Evolutionary conservation across 2,329 filamentous ascomycete genomes (phyloP), one percentile per base, ranked within the genome.

Genomic region (Penicillium sp.): DNA sequence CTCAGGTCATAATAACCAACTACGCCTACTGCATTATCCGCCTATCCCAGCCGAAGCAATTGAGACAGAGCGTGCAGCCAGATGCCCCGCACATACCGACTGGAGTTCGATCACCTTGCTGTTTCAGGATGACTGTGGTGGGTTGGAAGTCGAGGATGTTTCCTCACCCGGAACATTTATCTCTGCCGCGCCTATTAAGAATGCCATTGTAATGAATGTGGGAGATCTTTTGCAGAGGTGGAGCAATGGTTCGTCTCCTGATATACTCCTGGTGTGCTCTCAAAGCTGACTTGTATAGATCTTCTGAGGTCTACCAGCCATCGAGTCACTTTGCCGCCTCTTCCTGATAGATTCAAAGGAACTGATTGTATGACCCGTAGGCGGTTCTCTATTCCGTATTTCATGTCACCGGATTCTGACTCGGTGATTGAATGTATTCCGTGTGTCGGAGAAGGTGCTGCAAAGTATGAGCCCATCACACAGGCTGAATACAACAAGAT

Each of bases 321-420:
- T 62, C 78, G 81, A 3, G 81, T 84, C 3, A 75, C 72, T 2
- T 60, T 79, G 4, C 80, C 80, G 15, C 75, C 75, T 2, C 60
- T 71, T 0, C 61, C 69, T 10, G 70, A 77, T 56, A 68, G 74
- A 18, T 74, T 67, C 54, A 71, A 66, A 42, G 76, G 71, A 1
- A 63, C 65, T 2, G 64, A 75, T 15, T 65, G 72, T 4, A 77
- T 82, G 72, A 82, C 79, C 3, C 69, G 72, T 32, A 74, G 77
- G 21, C 71, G 83, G 15, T 86, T 82, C 58, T 85, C 83, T 9
- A 85, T 86, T 50, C 82, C 82, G 0, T 86, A 84, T 62, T 86
- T 86, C 52, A 73, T 85, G 32, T 69, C 73, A 6, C 80, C 82
- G 0, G 78, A 83, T 58, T 71, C 76, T 3, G 72, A 78, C 41